Evolutionary conservation across 192 early-diverging fungal species (phyloP).

Genomic region (Spinellus fusiger): DNA sequence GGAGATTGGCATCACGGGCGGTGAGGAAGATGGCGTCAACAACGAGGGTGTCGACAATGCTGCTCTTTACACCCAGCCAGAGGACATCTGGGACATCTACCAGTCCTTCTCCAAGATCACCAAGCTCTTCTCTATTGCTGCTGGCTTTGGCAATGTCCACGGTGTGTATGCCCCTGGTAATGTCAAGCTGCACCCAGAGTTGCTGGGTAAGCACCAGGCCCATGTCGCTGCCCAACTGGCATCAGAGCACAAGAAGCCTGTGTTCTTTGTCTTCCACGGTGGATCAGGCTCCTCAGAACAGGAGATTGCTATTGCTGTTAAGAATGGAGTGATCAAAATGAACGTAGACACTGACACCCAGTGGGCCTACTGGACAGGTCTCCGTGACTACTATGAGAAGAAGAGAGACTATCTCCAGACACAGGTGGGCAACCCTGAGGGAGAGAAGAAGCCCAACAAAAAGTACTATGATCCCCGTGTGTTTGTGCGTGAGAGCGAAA

Average conservation of each 20-base stretch:
- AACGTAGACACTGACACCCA: conserved; percentile 99
- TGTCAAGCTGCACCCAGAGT: conserved; percentile 89
- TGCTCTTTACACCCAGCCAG: conserved; percentile 89
- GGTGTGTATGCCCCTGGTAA: conserved; percentile 95
- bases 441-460: conserved; percentile 96
- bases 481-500: conserved; percentile 86
- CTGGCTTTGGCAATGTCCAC: conserved; percentile 39
- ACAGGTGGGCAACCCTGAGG: conserved; percentile 96
- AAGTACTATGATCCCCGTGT: conserved; percentile 97
- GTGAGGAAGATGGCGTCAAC: conserved; percentile 98
- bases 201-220: conserved; percentile 86
- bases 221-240: conserved; percentile 68
- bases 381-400: conserved; percentile 80
- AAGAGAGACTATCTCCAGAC: conserved; percentile 86
- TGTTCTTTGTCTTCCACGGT: conserved; percentile 98
- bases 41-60: conserved; percentile 89
- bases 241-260: conserved; percentile 61
- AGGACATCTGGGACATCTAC: conserved; percentile 95
- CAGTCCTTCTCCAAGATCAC: conserved; percentile 80
- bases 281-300: conserved; percentile 66
- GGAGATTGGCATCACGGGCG: conserved; percentile 98
- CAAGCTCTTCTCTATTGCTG: conserved; percentile 92
- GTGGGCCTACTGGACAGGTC: conserved; percentile 90
- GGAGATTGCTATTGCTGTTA: conserved; percentile 29
- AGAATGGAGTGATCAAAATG: conserved; percentile 90